Base-by-base conservation (phyloP, 2,329 filamentous ascomycete genomes). In the Sporothrix brasiliensis region DNA sequence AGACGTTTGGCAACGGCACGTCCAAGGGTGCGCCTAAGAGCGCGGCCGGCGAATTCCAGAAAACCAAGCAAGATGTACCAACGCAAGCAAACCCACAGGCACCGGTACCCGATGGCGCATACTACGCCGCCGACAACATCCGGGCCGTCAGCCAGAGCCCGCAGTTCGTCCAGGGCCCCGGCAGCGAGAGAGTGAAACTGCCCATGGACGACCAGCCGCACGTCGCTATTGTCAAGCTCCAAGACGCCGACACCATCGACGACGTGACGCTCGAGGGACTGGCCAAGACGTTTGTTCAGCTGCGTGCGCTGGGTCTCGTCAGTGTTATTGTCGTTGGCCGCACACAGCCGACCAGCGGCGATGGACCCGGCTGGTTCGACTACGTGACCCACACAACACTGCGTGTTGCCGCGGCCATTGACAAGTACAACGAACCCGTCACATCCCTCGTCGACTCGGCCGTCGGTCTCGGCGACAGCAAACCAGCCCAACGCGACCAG, bases 241-340 rank as follows among this genome's bases (percentile, higher is more conserved):
- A 91, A 68, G 86, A 87, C 56, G 90, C 93, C 0, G 90, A 96
- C 75, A 80, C 84, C 1, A 85, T 96, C 61, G 86, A 92, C 75
- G 86, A 93, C 71, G 80, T 83, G 1, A 91, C 88, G 0, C 78
- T 98, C 13, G 80, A 86, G 60, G 94, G 93, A 0, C 88, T 98
- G 71, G 92, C 91, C 5, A 89, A 90, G 77, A 98, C 95, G 0
- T 81, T 99, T 53, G 89, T 90, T 41, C 94, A 97, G 78, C 87
- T 99, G 66, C 88, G 89, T 52, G 89, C 90, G 68, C 85, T 99
- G 16, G 94, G 95, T 2, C 86, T 99, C 74, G 85, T 88, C 66
- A 93, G 93, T 72, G 88, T 94, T 24, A 87, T 99, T 0, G 91
- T 98, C 1, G 82, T 97, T 10, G 94, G 97, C 75, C 91, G 89